Evolutionary conservation across 306 rosid genomes (phyloP).

Genomic region (Mimosa pudica): DNA sequence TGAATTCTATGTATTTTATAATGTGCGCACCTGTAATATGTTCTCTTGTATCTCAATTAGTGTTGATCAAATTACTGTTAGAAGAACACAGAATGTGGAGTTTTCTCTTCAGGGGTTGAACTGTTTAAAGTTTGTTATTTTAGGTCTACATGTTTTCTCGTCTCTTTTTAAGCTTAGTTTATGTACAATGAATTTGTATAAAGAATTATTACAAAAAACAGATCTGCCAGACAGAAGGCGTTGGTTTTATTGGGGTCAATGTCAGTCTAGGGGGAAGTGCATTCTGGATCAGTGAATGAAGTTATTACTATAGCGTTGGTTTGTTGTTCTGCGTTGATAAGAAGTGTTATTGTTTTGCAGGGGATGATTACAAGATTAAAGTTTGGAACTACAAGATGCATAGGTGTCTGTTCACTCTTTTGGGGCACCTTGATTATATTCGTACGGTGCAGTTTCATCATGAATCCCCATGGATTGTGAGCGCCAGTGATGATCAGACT

Average conservation of each 20-base stretch:
- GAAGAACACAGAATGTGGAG: background rate
- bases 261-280: background rate
- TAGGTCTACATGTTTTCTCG: background rate
- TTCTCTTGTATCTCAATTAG: background rate
- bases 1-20: background rate
- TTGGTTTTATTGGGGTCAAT: background rate
- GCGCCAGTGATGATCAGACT: slow-evolving; percentile 98
- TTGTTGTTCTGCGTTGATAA: slow-evolving; percentile 2
- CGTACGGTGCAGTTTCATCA: slow-evolving; percentile 98
- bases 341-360: slow-evolving; percentile 41
- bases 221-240: background rate
- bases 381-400: slow-evolving; percentile 99
- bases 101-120: background rate
- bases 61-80: background rate
- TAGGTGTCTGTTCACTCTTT: slow-evolving; percentile 89
- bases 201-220: background rate
- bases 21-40: background rate
- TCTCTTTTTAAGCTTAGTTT: background rate
- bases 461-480: slow-evolving; percentile 93
- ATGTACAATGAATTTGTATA: background rate
- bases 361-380: slow-evolving; percentile 98
- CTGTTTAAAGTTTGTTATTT: background rate
- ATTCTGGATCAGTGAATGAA: background rate
- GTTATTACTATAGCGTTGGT: background rate
- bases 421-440: slow-evolving; percentile 96